A percentile compares a stretch with the other conserved stretches of the same genome.
phyloP scores from a whole-genome alignment of 345 rosid genomes.

The Angophora floribunda region DNA sequence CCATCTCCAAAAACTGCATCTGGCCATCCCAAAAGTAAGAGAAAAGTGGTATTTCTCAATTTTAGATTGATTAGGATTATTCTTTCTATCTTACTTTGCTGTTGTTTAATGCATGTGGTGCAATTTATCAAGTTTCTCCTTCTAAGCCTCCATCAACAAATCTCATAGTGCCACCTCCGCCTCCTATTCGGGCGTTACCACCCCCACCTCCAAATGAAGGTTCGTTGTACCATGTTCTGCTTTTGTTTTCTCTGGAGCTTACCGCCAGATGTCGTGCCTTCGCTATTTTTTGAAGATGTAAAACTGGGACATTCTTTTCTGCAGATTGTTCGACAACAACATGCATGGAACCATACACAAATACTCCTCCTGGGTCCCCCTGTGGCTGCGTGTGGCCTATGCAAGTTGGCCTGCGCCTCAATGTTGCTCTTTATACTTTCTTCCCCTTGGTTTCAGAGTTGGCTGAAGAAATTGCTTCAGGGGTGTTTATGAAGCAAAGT shows the following conservation, averaged over 20 bases:
- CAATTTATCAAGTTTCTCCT: slow-evolving; percentile 26
- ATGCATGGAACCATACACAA: slow-evolving; percentile 79
- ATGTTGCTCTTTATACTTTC: slow-evolving; percentile 81
- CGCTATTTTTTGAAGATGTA: not conserved
- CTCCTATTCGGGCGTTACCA: slow-evolving; percentile 65
- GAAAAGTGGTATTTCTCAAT: not conserved
- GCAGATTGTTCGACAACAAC: slow-evolving; percentile 70
- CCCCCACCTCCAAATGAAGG: slow-evolving; percentile 98
- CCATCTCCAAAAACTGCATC: slow-evolving; percentile 37
- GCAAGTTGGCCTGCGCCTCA: slow-evolving; percentile 75
- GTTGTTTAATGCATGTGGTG: slow-evolving; percentile 11
- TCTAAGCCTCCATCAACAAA: slow-evolving; percentile 30
- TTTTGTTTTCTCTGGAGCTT: not conserved
- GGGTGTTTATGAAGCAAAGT: slow-evolving; percentile 92
- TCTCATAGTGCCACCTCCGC: slow-evolving; percentile 45
- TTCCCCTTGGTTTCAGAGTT: slow-evolving; percentile 92
- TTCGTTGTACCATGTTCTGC: slow-evolving; percentile 8
- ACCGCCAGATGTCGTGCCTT: not conserved
- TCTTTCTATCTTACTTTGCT: slow-evolving; percentile 5
- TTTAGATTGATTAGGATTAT: not conserved
- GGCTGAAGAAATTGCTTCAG: slow-evolving; percentile 67
- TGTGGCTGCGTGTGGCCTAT: slow-evolving; percentile 95
- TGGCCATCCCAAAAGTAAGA: slow-evolving; percentile 29
- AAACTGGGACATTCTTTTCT: slow-evolving; percentile 6
- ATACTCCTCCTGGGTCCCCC: slow-evolving; percentile 90